Evolutionary conservation across 257 asterid genomes (phyloP).

Genomic region (Schizonepeta tenuifolia): DNA sequence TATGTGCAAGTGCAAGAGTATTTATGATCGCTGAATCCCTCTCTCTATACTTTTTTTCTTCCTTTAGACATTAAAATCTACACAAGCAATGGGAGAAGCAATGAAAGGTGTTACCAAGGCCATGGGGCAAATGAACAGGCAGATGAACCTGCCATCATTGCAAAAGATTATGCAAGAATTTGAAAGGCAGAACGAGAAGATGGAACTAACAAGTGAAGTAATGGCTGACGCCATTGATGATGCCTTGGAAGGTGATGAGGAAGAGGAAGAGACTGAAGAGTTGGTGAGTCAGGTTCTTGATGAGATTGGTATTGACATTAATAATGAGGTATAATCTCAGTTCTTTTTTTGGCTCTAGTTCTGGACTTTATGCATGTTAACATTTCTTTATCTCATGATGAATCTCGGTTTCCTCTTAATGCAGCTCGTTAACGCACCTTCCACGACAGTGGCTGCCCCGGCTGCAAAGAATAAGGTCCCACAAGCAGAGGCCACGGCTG

Average conservation of each 20-base stretch:
- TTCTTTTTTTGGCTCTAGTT: not conserved
- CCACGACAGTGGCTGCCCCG: constrained; percentile 86
- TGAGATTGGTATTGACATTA: constrained; percentile 92
- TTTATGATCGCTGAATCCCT: not conserved
- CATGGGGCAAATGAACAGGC: constrained; percentile 99
- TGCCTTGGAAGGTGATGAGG: constrained; percentile 99
- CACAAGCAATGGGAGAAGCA: constrained; percentile 99
- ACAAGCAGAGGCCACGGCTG: constrained; percentile 88
- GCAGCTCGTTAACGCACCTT: constrained; percentile 94
- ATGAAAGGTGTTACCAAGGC: constrained; percentile 99
- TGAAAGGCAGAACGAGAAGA: constrained; percentile 93
- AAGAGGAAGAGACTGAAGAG: constrained; percentile 97
- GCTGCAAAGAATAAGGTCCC: constrained; percentile 77
- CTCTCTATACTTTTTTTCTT: not conserved
- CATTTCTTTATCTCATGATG: constrained; percentile 13
- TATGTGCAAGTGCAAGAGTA: not conserved
- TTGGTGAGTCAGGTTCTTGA: constrained; percentile 96
- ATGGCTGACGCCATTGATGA: constrained; percentile 99
- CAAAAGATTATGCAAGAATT: constrained; percentile 99
- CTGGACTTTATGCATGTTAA: not conserved
- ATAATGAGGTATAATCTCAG: constrained; percentile 67
- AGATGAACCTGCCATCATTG: constrained; percentile 94
- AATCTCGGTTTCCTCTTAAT: constrained; percentile 27
- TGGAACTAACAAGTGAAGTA: constrained; percentile 92
- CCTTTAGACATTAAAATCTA: constrained; percentile 85